Base-by-base conservation (phyloP, 352 stramenopile species). In the Phytophthora hybrid region DNA sequence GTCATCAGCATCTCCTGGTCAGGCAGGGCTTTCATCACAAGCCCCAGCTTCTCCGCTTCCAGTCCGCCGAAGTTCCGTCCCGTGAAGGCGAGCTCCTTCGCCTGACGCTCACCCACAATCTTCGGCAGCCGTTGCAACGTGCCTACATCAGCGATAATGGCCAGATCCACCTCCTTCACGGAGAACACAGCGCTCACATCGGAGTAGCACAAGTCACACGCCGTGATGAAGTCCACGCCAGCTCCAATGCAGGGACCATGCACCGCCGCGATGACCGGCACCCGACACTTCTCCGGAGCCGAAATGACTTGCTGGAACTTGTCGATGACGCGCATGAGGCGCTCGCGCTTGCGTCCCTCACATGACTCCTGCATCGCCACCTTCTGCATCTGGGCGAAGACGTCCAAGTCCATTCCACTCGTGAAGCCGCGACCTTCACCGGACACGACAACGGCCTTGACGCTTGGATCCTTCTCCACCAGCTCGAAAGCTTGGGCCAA, bases 321-420 rank as follows among this genome's bases (percentile, higher is more conserved):
- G 23, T 88, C 80, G 60, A 98, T 97, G 14, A 95, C 73, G 16
- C 77, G 76, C 74, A 91, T 92, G 51, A 98, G 79, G 39, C 64
- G 65, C 69, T 98, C 93, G 19, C 93, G 89, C 73, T 93, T 94
- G 51, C 91, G 83, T 19, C 82, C 89, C 21, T 95, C 87, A 65
- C 93, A 98, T 0, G 79, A 69, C 60, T 94, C 86, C 7, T 72
- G 56, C 23, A 69, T 70, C 39, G 85, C 79, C 46, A 94, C 65
- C 60, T 91, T 78, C 65, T 94, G 87, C 76, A 97, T 85, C 61
- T 82, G 79, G 4, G 84, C 78, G 58, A 97, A 97, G 23, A 97
- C 88, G 55, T 91, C 81, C 21, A 97, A 78, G 66, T 97, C 92
- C 91, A 97, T 97, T 61, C 92, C 92, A 64, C 90, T 95, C 51